Percentiles rank a stretch among this genome's conserved stretches.
Conservation (phyloP, 495 filamentous ascomycete species). For the Hyaloscypha hepaticicola region DNA sequence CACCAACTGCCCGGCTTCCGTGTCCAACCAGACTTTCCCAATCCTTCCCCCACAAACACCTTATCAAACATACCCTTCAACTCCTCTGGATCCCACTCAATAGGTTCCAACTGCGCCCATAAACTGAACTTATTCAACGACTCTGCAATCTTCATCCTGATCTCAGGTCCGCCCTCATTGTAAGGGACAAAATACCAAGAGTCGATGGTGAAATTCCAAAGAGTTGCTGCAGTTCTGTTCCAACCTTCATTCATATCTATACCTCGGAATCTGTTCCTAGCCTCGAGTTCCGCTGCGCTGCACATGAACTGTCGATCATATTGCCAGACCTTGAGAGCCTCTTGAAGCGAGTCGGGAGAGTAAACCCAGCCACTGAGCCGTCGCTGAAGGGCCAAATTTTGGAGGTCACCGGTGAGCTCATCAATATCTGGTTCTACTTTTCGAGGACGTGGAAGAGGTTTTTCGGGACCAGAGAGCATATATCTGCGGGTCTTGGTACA, state of each 20-base stretch:
- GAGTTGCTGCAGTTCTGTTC: background rate
- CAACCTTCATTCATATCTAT: background rate
- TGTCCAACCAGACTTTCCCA: background rate
- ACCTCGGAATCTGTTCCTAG: background rate
- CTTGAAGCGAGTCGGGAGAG: background rate
- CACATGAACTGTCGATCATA: background rate
- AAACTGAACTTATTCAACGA: constrained; percentile 5
- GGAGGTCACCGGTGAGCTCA: background rate
- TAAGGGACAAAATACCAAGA: too few relatives aligned
- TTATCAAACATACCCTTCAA: constrained; percentile 16
- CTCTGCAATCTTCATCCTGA: background rate
- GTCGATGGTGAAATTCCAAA: background rate
- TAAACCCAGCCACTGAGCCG: background rate
- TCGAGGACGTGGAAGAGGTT: background rate
- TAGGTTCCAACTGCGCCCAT: constrained; percentile 4
- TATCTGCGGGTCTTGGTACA: background rate
- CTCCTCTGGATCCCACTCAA: background rate
- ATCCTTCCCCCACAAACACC: constrained; percentile 9
- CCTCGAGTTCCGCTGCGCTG: background rate
- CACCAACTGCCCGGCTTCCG: constrained; percentile 20
- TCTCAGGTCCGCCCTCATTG: background rate
- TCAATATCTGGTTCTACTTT: background rate
- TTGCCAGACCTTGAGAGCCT: background rate
- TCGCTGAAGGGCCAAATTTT: background rate
- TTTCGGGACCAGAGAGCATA: background rate